Evolutionary conservation across 805 yeast species (phyloP), one percentile per base, ranked within the genome.

Genomic region (Candida saitoana): DNA sequence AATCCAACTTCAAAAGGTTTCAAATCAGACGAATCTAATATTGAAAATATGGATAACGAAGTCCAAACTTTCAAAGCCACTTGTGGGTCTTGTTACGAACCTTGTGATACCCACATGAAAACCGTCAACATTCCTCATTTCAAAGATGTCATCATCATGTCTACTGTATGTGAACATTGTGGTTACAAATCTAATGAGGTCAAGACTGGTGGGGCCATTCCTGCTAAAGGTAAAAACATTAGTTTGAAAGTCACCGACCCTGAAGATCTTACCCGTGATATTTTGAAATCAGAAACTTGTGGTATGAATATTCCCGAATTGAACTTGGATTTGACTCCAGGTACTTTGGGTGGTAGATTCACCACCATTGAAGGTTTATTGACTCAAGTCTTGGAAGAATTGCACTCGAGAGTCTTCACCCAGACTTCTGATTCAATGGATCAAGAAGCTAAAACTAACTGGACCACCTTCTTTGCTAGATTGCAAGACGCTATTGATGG

Each of bases 111-210:
- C 2, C 95, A 90, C 60, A 93, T 93, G 99, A 93, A 93, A 69
- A 79, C 89, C 30, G 96, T 93, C 17, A 83, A 88, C 62, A 93
- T 93, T 51, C 99, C 99, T 16, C 98, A 93, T 67, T 93, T 93
- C 77, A 90, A 91, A 67, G 98, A 93, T 51, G 99, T 93, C 32
- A 84, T 93, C 45, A 79, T 93, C 54, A 93, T 93, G 99, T 84
- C 95, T 38, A 93, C 99, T 1, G 82, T 79, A 1, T 93, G 99
- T 69, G 90, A 83, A 24, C 67, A 78, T 48, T 93, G 99, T 68
- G 99, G 98, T 29, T 93, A 86, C 67, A 91, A 87, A 68, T 87
- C 96, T 14, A 93, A 93, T 60, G 99, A 93, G 65, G 99, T 93
- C 49, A 93, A 91, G 69, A 93, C 99, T 4, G 99, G 99, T 45